Evolutionary conservation across 2,329 filamentous ascomycete species (phyloP).

Genomic region (Colletotrichum brevisporum): DNA sequence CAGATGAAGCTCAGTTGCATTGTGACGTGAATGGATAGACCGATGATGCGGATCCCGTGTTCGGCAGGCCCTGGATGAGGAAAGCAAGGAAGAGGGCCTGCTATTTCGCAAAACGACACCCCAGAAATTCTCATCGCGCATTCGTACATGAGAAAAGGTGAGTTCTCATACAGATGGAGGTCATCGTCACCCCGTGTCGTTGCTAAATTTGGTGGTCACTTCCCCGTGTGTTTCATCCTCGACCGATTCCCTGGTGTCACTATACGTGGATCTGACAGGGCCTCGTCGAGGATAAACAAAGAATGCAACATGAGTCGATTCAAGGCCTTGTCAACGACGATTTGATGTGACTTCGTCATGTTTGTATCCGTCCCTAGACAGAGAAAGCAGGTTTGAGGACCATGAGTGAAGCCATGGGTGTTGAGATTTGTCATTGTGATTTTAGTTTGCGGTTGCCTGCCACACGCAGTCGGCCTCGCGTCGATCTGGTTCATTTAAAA

Average conservation of each 20-base stretch:
- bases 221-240: conserved; percentile 11
- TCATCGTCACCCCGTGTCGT: background rate
- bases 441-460: background rate
- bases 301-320: background rate
- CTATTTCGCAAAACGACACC: too few species aligned
- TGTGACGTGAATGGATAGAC: conserved; percentile 5
- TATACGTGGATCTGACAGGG: background rate
- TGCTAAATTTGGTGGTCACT: conserved; percentile 14
- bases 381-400: background rate
- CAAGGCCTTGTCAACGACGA: background rate
- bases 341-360: background rate
- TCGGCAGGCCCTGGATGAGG: too few species aligned
- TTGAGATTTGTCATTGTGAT: background rate
- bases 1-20: background rate
- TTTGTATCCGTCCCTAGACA: background rate
- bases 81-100: too few species aligned
- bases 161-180: background rate
- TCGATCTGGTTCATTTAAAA: too few species aligned
- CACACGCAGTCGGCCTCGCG: too few species aligned
- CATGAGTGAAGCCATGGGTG: background rate
- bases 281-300: conserved; percentile 4
- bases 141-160: background rate
- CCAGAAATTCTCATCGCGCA: background rate
- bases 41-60: background rate
- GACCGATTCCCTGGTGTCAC: background rate